phyloP scores from a whole-genome alignment of 495 filamentous ascomycete genomes.

The Sporormia fimetaria region DNA sequence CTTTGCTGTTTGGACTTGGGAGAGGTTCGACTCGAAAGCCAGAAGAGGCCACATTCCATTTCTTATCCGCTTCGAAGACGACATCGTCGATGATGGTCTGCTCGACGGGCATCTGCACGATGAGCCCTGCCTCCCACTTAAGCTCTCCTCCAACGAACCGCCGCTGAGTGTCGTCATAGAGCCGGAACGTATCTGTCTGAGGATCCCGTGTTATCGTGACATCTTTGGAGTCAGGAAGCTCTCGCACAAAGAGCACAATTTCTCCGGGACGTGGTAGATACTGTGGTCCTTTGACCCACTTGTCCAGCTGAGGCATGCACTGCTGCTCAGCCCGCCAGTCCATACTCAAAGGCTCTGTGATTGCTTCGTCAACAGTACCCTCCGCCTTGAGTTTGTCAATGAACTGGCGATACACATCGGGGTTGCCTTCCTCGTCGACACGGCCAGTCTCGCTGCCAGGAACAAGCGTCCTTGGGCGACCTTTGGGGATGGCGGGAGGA shows the following conservation, averaged over 20 bases:
- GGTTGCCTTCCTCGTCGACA: slow-evolving; percentile 39
- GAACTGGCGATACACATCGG: slow-evolving; percentile 42
- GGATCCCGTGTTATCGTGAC: slow-evolving; percentile 29
- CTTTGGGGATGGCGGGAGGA: slow-evolving; percentile 9
- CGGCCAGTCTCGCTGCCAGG: slow-evolving; percentile 18
- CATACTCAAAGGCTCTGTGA: slow-evolving; percentile 40
- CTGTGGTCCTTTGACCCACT: slow-evolving; percentile 32
- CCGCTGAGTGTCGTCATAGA: no score
- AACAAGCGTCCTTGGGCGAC: slow-evolving; percentile 15
- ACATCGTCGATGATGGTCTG: slow-evolving; percentile 36
- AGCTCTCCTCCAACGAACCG: no score
- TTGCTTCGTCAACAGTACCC: slow-evolving; percentile 33
- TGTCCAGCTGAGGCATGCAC: slow-evolving; percentile 27
- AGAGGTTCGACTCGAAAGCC: slow-evolving; percentile 49
- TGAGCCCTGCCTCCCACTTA: slow-evolving; percentile 46
- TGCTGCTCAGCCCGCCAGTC: slow-evolving; percentile 44
- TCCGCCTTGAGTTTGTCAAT: slow-evolving; percentile 39
- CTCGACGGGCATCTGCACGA: slow-evolving; percentile 40
- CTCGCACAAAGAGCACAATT: slow-evolving; percentile 43
- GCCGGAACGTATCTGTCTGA: slow-evolving; percentile 22
- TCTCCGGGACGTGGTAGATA: slow-evolving; percentile 49
- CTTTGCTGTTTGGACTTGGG: slow-evolving; percentile 38
- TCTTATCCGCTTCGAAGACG: slow-evolving; percentile 31
- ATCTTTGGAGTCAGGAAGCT: slow-evolving; percentile 32
- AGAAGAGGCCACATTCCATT: slow-evolving; percentile 38